Conservation (phyloP, 495 filamentous ascomycete species). For the Hyaloscypha hepaticicola region DNA sequence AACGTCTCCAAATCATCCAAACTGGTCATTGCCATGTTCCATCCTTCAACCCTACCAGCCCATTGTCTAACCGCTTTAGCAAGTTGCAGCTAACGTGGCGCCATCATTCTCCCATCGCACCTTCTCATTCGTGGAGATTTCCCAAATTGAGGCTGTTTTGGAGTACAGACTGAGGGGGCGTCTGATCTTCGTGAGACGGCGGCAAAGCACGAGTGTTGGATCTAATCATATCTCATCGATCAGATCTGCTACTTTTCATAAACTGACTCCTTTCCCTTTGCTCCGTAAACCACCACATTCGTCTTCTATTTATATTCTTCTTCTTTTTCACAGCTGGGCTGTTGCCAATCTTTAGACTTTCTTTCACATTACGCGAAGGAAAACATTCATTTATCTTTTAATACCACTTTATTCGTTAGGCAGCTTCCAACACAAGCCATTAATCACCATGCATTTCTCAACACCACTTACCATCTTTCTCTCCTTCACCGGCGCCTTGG, state of each 20-base stretch:
- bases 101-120: neutral
- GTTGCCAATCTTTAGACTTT: neutral
- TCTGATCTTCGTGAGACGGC: neutral
- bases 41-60: neutral
- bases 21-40: neutral
- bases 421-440: neutral
- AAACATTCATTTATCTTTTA: neutral
- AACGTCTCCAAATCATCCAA: conserved; percentile 11
- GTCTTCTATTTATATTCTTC: conserved; percentile 1
- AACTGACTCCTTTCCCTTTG: neutral
- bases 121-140: neutral
- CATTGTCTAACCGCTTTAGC: neutral
- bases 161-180: neutral
- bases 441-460: conserved; percentile 19
- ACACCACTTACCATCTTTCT: neutral
- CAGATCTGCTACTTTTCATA: neutral
- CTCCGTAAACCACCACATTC: neutral
- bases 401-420: neutral
- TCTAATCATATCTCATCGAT: conserved; percentile 7
- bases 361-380: neutral
- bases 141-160: neutral
- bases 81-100: neutral
- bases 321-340: conserved; percentile 5
- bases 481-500: conserved; percentile 2
- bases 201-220: neutral